Evolutionary conservation across 306 rosid genomes (phyloP).

Genomic region (Pyrus betulifolia): DNA sequence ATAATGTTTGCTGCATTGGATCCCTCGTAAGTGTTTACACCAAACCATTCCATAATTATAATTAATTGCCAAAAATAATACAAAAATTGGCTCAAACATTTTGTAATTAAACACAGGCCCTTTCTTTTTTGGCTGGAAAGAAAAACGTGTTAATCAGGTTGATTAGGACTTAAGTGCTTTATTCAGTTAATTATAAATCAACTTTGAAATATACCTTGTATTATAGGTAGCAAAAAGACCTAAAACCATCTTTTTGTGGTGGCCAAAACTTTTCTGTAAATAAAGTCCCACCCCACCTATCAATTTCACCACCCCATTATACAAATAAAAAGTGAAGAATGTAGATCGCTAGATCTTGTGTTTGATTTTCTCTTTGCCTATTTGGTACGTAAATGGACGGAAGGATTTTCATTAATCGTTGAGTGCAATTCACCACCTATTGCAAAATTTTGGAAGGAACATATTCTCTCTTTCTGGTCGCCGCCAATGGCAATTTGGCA

Average conservation of each 20-base stretch:
- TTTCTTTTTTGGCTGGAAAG: not conserved
- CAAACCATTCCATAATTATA: not conserved
- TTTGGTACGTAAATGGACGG: conserved; percentile 28
- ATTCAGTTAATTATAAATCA: not conserved
- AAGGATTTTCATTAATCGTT: conserved; percentile 19
- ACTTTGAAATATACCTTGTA: not conserved
- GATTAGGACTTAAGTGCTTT: conserved; percentile 5
- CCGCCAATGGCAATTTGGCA: conserved; percentile 4
- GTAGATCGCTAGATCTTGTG: not conserved
- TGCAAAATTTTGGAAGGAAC: conserved; percentile 17
- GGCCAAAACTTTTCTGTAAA: conserved; percentile 7
- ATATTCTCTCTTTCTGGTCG: conserved; percentile 36
- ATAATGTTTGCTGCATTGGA: conserved; percentile 22
- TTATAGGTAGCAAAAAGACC: not conserved
- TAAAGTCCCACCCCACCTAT: not conserved
- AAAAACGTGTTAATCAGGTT: not conserved
- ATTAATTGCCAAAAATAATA: not conserved
- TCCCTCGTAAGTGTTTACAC: conserved; percentile 7
- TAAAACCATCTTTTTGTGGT: conserved; percentile 12
- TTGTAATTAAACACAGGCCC: not conserved
- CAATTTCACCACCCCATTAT: not conserved
- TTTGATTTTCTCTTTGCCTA: not conserved
- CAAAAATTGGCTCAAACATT: not conserved
- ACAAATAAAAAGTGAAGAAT: not conserved
- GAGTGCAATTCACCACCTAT: conserved; percentile 1